Evolutionary conservation across 164 flowering plant species (phyloP).

Genomic region (Amborella trichopoda): DNA sequence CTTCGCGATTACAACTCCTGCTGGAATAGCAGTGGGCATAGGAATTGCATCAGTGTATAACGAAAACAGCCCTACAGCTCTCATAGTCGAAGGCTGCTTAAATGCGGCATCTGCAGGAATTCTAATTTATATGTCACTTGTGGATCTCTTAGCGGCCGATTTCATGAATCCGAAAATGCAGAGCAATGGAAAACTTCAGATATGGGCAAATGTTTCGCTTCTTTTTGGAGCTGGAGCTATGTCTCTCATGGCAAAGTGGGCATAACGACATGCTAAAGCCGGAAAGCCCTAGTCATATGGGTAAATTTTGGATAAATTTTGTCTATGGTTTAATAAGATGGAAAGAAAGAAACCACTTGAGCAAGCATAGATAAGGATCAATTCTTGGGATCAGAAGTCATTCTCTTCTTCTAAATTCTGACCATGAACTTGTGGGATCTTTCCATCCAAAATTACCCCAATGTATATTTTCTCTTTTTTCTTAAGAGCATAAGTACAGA

Average conservation of each 20-base stretch:
- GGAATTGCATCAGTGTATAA: conserved; percentile 22
- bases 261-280: too few species aligned
- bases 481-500: too few species aligned
- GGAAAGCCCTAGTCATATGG: too few species aligned
- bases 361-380: too few species aligned
- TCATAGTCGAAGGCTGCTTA: conserved; percentile 28
- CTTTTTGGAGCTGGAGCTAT: conserved; percentile 29
- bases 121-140: conserved; percentile 33
- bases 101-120: conserved; percentile 37
- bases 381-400: too few species aligned
- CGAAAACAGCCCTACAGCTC: conserved; percentile 25
- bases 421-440: too few species aligned
- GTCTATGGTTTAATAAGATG: too few species aligned
- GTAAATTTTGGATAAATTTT: too few species aligned
- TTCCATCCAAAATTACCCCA: too few species aligned
- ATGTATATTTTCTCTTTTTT: too few species aligned
- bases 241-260: conserved; percentile 37
- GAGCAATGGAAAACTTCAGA: conserved; percentile 18
- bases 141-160: conserved; percentile 34
- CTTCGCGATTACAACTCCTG: conserved; percentile 35
- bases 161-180: conserved; percentile 27
- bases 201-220: conserved; percentile 16
- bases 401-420: too few species aligned
- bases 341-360: too few species aligned
- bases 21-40: conserved; percentile 32